A percentile compares a stretch with the other conserved stretches of the same genome.
These are phyloP conservation scores for Zymoseptoria crescenta DNA, from an alignment of 2,329 filamentous ascomycete genomes.

Conservation along the genomic window DNA sequence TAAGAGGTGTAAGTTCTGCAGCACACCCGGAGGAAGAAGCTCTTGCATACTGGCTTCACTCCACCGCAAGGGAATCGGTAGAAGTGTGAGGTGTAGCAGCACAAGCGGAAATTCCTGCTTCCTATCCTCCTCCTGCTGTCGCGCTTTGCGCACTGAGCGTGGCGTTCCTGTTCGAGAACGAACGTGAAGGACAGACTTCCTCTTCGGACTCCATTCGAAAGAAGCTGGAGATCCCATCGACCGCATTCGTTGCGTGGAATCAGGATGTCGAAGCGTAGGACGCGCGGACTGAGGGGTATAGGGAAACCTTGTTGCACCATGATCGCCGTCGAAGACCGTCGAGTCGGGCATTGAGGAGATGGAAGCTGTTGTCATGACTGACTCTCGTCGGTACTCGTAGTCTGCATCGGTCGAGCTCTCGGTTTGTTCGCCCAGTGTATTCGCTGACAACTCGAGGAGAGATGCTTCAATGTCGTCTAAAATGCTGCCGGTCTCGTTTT, in stretches of 20 bases:
- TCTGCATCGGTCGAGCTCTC: conserved; percentile 10
- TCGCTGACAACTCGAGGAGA: not conserved
- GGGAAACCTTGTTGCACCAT: conserved; percentile 27
- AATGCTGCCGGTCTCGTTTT: not conserved
- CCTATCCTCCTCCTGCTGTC: conserved; percentile 10
- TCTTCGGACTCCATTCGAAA: conserved; percentile 42
- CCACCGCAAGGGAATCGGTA: conserved; percentile 62
- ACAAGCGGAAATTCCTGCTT: conserved; percentile 52
- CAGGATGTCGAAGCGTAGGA: conserved; percentile 61
- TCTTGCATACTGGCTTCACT: conserved; percentile 42
- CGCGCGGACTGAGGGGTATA: conserved; percentile 53
- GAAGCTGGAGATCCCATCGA: conserved; percentile 57
- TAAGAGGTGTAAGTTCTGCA: conserved; percentile 57
- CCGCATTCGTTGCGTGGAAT: conserved; percentile 62
- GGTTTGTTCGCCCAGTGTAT: conserved; percentile 4
- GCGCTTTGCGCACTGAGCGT: conserved; percentile 16
- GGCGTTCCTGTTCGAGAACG: conserved; percentile 44
- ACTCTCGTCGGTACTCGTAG: conserved; percentile 17
- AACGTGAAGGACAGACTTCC: conserved; percentile 14
- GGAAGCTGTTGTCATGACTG: conserved; percentile 23
- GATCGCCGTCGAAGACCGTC: conserved; percentile 19
- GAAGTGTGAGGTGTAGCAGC: conserved; percentile 66
- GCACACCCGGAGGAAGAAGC: conserved; percentile 43
- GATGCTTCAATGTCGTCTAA: not conserved
- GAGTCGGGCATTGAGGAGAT: conserved; percentile 29